phyloP scores from a whole-genome alignment of 2,329 filamentous ascomycete genomes.

The Colletotrichum chlorophyti region DNA sequence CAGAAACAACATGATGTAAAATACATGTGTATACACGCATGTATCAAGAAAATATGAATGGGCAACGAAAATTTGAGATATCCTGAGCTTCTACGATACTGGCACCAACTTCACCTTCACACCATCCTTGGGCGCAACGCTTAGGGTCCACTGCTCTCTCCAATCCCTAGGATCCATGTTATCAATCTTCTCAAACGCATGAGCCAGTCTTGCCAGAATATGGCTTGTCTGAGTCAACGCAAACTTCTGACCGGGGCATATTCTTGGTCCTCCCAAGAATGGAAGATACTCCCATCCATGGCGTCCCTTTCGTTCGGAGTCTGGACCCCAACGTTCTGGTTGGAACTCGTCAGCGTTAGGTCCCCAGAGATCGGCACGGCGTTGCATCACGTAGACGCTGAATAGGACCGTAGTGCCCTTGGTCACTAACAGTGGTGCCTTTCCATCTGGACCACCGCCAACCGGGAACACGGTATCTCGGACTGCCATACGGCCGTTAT shows the following conservation, averaged over 20 bases:
- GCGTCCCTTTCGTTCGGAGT: background rate
- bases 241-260: constrained; percentile 52
- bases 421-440: constrained; percentile 53
- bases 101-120: background rate
- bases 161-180: background rate
- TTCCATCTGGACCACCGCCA: constrained; percentile 57
- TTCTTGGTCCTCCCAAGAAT: constrained; percentile 51
- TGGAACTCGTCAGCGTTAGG: constrained; percentile 44
- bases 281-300: constrained; percentile 47
- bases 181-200: background rate
- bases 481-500: constrained; percentile 48
- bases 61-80: too few species aligned
- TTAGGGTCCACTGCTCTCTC: background rate
- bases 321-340: constrained; percentile 46
- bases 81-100: background rate
- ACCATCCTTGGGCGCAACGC: background rate
- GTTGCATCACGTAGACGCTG: constrained; percentile 49
- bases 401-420: constrained; percentile 53
- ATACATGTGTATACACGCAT: too few species aligned
- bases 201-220: background rate
- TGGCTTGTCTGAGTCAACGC: constrained; percentile 43
- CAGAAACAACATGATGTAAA: too few species aligned
- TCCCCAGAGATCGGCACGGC: constrained; percentile 45
- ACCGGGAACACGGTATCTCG: constrained; percentile 55
- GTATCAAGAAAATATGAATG: too few species aligned